Conservation (phyloP, 345 rosid genomes). For the Murraya koenigii region DNA sequence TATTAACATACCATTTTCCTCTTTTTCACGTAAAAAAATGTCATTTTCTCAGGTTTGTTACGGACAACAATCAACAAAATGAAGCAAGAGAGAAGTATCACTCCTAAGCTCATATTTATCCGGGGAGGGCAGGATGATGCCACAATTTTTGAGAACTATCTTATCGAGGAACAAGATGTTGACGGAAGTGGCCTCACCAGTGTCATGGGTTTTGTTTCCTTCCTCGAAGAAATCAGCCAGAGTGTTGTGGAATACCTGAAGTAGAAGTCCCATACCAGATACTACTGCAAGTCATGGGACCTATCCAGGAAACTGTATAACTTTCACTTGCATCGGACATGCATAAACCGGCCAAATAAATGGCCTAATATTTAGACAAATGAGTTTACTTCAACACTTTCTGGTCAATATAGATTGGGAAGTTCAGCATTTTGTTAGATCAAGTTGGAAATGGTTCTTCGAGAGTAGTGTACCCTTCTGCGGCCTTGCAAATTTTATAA, state of each 20-base stretch:
- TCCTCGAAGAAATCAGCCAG: slow-evolving; percentile 81
- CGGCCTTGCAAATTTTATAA: neutral
- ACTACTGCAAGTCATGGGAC: neutral
- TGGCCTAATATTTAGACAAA: neutral
- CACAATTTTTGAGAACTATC: slow-evolving; percentile 76
- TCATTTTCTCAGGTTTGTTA: slow-evolving; percentile 52
- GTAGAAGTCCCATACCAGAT: slow-evolving; percentile 23
- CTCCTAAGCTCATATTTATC: slow-evolving; percentile 80
- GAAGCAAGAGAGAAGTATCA: slow-evolving; percentile 87
- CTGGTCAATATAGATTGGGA: neutral
- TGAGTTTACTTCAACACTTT: neutral
- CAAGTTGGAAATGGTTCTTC: neutral
- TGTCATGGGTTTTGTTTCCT: slow-evolving; percentile 88
- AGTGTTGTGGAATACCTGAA: slow-evolving; percentile 84
- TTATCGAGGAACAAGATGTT: slow-evolving; percentile 96
- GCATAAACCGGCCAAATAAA: neutral
- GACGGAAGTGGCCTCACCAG: slow-evolving; percentile 83
- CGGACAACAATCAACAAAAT: slow-evolving; percentile 73
- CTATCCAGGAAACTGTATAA: neutral
- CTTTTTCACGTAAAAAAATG: neutral
- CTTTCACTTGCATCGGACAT: neutral
- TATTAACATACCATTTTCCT: neutral
- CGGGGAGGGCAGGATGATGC: slow-evolving; percentile 87
- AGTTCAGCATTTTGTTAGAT: neutral
- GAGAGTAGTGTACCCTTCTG: neutral